Conservation (phyloP, 2,329 filamentous ascomycete genomes). For the Alternaria atra region DNA sequence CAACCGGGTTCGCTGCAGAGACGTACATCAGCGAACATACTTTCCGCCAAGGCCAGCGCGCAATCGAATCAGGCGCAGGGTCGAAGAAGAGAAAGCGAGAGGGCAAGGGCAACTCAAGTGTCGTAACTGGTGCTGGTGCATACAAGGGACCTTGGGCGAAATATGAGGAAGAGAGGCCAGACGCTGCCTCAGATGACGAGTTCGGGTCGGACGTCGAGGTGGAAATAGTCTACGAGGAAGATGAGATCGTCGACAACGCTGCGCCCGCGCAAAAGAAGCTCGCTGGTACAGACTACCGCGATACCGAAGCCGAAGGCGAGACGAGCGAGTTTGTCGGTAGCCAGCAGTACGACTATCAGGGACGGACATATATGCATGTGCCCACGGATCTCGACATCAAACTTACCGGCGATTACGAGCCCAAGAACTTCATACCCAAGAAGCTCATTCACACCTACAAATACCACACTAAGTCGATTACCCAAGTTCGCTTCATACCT, state of each 20-base stretch:
- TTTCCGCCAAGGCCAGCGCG: constrained; percentile 87
- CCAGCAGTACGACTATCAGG: constrained; percentile 89
- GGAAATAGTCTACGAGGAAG: constrained; percentile 78
- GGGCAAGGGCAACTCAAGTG: constrained; percentile 80
- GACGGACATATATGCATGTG: constrained; percentile 96
- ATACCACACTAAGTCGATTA: constrained; percentile 83
- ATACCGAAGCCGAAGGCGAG: constrained; percentile 65
- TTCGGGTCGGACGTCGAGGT: constrained; percentile 73
- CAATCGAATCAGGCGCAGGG: constrained; percentile 69
- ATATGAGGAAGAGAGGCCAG: constrained; percentile 78
- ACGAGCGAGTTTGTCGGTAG: constrained; percentile 87
- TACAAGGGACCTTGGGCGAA: constrained; percentile 96
- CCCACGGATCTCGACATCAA: constrained; percentile 67
- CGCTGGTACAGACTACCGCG: constrained; percentile 64
- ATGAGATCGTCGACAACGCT: constrained; percentile 69
- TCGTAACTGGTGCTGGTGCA: constrained; percentile 85
- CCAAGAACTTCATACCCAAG: constrained; percentile 93
- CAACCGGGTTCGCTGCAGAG: constrained; percentile 86
- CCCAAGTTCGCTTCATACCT: constrained; percentile 89
- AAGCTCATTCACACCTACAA: constrained; percentile 93
- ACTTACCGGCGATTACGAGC: constrained; percentile 78
- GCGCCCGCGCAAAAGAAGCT: constrained; percentile 67
- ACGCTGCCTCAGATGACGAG: constrained; percentile 69
- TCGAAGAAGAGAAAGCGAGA: constrained; percentile 84
- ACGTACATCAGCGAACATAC: constrained; percentile 89